phyloP scores from a whole-genome alignment of 257 asterid genomes.

The Capsicum chinense region DNA sequence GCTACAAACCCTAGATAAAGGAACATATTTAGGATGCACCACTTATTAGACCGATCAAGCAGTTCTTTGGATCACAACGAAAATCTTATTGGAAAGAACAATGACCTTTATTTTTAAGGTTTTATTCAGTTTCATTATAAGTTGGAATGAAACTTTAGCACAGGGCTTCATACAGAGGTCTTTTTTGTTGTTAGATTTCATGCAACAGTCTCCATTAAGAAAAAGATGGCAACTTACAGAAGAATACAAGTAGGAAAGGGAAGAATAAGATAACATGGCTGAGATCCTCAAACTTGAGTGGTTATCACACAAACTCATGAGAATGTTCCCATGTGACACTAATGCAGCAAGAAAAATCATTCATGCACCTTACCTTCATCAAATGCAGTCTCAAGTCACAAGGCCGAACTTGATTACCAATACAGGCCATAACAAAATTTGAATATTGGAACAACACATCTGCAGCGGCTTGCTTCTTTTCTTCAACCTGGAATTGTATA shows the following conservation, averaged over 20 bases:
- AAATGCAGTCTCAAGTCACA: slow-evolving; percentile 93
- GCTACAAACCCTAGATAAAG: background rate
- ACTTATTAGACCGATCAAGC: background rate
- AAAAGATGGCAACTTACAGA: background rate
- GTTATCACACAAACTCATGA: background rate
- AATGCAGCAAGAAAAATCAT: background rate
- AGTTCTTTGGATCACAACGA: background rate
- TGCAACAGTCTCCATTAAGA: background rate
- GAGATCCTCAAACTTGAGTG: slow-evolving; percentile 14
- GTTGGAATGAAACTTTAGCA: background rate
- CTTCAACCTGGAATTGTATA: slow-evolving; percentile 58
- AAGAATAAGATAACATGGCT: background rate
- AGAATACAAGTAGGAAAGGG: background rate
- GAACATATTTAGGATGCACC: background rate
- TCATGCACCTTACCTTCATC: slow-evolving; percentile 71
- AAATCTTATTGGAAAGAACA: background rate
- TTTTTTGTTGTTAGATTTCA: background rate
- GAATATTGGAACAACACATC: slow-evolving; percentile 89
- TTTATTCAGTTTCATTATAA: background rate
- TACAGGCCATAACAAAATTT: slow-evolving; percentile 76
- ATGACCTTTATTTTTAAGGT: background rate
- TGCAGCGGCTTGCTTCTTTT: slow-evolving; percentile 95
- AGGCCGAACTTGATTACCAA: slow-evolving; percentile 87
- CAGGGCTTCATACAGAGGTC: background rate
- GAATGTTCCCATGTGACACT: background rate